Percentiles rank a stretch among this genome's conserved stretches.
Evolutionary conservation across 129 eudicot genomes (phyloP).

Genomic region (Mikania micrantha): DNA sequence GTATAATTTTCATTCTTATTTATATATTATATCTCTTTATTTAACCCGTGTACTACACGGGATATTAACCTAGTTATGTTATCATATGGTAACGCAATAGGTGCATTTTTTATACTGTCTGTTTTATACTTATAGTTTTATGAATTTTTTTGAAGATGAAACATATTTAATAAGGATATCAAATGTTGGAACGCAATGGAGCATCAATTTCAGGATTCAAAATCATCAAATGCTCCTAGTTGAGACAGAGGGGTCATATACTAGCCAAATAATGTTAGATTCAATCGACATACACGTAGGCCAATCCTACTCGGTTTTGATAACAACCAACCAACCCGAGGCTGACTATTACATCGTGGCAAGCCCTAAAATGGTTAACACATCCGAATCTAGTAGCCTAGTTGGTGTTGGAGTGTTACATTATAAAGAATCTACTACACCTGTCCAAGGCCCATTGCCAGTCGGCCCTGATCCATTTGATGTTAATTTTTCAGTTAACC

Average conservation of each 20-base stretch:
- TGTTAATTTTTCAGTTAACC: slow-evolving; percentile 24
- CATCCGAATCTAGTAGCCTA: slow-evolving; percentile 18
- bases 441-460: slow-evolving; percentile 31
- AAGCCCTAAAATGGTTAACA: slow-evolving; percentile 37
- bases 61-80: too few relatives aligned
- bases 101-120: too few relatives aligned
- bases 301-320: slow-evolving; percentile 55
- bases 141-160: not conserved
- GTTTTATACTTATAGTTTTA: too few relatives aligned
- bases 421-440: slow-evolving; percentile 30
- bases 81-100: too few relatives aligned
- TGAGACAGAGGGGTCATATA: slow-evolving; percentile 59
- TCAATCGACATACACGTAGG: slow-evolving; percentile 57
- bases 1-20: too few relatives aligned
- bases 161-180: slow-evolving; percentile 51
- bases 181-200: slow-evolving; percentile 39
- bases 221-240: slow-evolving; percentile 49
- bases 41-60: too few relatives aligned
- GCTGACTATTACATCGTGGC: slow-evolving; percentile 51
- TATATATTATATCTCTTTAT: too few relatives aligned
- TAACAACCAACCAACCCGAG: slow-evolving; percentile 33
- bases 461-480: slow-evolving; percentile 38
- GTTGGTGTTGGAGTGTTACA: slow-evolving; percentile 44
- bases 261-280: slow-evolving; percentile 37
- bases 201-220: slow-evolving; percentile 47